Evolutionary conservation across 2,329 filamentous ascomycete species (phyloP).

Genomic region (Pezicula neosporulosa): DNA sequence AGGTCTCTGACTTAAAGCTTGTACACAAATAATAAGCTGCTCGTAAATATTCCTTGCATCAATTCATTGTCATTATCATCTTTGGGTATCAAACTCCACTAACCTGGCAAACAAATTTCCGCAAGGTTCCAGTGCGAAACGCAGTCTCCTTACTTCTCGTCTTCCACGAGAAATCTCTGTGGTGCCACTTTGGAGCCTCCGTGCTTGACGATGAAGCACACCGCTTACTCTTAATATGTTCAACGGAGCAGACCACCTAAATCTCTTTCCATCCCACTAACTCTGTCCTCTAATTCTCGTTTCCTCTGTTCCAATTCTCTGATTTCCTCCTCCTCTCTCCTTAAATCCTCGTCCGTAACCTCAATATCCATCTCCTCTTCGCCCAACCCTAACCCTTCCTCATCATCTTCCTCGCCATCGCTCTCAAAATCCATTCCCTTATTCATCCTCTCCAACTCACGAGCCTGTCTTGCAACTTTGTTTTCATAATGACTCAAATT

Average conservation of each 20-base stretch:
- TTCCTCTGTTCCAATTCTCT: conserved; percentile 61
- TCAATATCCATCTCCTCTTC: conserved; percentile 36
- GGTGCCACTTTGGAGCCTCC: too few relatives aligned
- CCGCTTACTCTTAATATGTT: conserved; percentile 2
- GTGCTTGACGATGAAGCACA: too few relatives aligned
- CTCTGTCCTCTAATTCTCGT: conserved; percentile 55
- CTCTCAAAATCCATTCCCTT: conserved; percentile 54
- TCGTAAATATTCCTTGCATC: too few relatives aligned
- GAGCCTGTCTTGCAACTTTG: conserved; percentile 72
- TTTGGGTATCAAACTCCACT: conserved; percentile 1
- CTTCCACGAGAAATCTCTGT: too few relatives aligned
- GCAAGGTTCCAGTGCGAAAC: not conserved
- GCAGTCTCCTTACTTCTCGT: not conserved
- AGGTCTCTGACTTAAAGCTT: too few relatives aligned
- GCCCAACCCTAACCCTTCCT: conserved; percentile 45
- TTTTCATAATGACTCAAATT: conserved; percentile 80
- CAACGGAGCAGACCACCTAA: conserved; percentile 50
- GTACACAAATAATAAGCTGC: too few relatives aligned
- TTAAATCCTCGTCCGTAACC: conserved; percentile 66
- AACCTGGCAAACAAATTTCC: not conserved
- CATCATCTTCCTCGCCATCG: conserved; percentile 47
- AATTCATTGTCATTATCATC: too few relatives aligned
- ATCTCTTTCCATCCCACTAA: conserved; percentile 66
- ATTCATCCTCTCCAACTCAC: conserved; percentile 72
- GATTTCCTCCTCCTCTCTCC: conserved; percentile 66